Conservation (phyloP, 2,329 filamentous ascomycete genomes). For the Fusarium humuli region DNA sequence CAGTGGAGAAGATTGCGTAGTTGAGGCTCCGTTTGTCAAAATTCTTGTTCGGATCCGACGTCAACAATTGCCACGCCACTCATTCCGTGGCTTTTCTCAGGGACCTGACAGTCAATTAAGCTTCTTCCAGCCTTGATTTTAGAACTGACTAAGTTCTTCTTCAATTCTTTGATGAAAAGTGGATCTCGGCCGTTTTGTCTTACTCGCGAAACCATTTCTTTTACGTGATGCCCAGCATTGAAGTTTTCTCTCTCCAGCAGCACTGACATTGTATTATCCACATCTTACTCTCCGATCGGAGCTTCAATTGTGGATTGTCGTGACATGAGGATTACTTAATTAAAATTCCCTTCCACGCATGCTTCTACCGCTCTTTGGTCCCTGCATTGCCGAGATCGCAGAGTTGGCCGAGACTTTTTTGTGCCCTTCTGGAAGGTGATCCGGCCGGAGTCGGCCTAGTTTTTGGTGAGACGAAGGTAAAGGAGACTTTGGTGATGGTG, state of each 20-base stretch:
- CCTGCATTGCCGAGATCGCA: neutral
- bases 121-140: too few species aligned
- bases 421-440: neutral
- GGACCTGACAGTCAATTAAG: too few species aligned
- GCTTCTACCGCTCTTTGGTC: slow-evolving; percentile 21
- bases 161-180: neutral
- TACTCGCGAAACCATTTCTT: slow-evolving; percentile 32
- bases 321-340: slow-evolving; percentile 27
- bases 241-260: neutral
- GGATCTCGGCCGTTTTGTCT: slow-evolving; percentile 16
- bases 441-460: neutral
- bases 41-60: neutral
- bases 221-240: slow-evolving; percentile 42
- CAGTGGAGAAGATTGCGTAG: slow-evolving; percentile 6
- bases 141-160: too few species aligned
- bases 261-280: neutral
- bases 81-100: too few species aligned
- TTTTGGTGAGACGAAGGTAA: neutral
- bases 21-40: neutral
- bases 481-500: neutral
- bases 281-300: slow-evolving; percentile 18
- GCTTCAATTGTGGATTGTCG: slow-evolving; percentile 14
- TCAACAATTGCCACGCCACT: neutral
- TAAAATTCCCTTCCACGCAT: slow-evolving; percentile 9
- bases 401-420: slow-evolving; percentile 1